Evolutionary conservation across 2,329 filamentous ascomycete species (phyloP).

Genomic region (Penicillium sp.): DNA sequence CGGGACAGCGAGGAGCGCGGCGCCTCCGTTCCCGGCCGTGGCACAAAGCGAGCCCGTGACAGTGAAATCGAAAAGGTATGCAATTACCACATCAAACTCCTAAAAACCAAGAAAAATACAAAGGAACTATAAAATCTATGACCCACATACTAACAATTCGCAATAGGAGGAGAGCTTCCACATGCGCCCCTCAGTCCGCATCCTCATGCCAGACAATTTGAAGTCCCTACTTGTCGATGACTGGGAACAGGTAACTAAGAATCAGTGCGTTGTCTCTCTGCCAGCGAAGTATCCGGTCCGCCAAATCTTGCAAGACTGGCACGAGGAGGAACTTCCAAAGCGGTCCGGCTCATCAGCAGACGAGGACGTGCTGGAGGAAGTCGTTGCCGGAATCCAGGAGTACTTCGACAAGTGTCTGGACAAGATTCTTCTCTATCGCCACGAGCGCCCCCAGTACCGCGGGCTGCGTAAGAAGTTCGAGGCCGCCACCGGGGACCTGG

Average conservation of each 20-base stretch:
- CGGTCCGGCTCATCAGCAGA: slow-evolving; percentile 61
- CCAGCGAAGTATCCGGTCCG: slow-evolving; percentile 74
- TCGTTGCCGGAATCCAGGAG: slow-evolving; percentile 78
- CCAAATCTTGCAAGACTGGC: slow-evolving; percentile 77
- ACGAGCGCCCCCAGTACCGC: slow-evolving; percentile 85
- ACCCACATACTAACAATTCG: slow-evolving; percentile 1
- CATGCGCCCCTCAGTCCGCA: slow-evolving; percentile 76
- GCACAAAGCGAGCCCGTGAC: slow-evolving; percentile 45
- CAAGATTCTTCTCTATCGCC: slow-evolving; percentile 87
- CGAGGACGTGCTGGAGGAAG: slow-evolving; percentile 84
- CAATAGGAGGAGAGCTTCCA: slow-evolving; percentile 83
- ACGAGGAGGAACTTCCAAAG: slow-evolving; percentile 65
- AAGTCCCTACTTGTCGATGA: slow-evolving; percentile 95
- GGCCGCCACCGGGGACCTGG: slow-evolving; percentile 58
- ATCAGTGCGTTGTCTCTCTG: slow-evolving; percentile 81
- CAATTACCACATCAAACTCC: background rate
- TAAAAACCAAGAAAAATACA: background rate
- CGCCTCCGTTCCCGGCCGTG: slow-evolving; percentile 41
- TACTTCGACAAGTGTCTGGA: slow-evolving; percentile 93
- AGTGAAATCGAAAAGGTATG: slow-evolving; percentile 50
- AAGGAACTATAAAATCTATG: background rate
- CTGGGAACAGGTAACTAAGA: slow-evolving; percentile 98
- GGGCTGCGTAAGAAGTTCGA: slow-evolving; percentile 71
- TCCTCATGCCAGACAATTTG: slow-evolving; percentile 82
- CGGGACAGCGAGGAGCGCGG: slow-evolving; percentile 48